Percentiles rank a stretch among this genome's conserved stretches.
Evolutionary conservation across 2,329 filamentous ascomycete species (phyloP).

Genomic region (Colletotrichum spinosum): DNA sequence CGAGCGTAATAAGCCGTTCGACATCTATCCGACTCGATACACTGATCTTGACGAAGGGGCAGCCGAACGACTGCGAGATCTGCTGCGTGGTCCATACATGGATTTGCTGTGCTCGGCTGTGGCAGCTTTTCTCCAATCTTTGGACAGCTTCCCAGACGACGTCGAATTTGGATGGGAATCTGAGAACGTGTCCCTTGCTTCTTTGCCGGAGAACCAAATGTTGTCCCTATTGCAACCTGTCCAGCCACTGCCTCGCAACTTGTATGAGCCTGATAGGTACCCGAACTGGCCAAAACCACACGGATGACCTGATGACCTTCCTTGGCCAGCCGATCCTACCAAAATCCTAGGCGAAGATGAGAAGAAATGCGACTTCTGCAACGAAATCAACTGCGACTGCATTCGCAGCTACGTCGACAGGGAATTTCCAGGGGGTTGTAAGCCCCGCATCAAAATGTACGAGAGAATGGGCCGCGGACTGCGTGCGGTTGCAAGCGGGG

Average conservation of each 20-base stretch:
- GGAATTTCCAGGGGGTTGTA: too few relatives aligned
- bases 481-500: slow-evolving; percentile 7
- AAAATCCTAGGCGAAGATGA: neutral
- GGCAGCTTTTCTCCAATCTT: neutral
- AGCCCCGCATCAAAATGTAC: slow-evolving; percentile 9
- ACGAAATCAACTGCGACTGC: slow-evolving; percentile 2
- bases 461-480: slow-evolving; percentile 7
- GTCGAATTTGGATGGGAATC: neutral
- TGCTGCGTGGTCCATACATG: neutral
- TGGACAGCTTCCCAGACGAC: neutral
- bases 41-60: neutral
- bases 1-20: neutral
- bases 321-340: slow-evolving; percentile 12
- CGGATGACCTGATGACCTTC: neutral
- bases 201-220: neutral
- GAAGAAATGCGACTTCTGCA: slow-evolving; percentile 17
- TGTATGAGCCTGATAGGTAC: neutral
- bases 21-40: neutral
- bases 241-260: neutral
- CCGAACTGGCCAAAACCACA: neutral
- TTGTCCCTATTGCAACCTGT: neutral
- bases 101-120: neutral
- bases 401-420: neutral
- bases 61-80: neutral
- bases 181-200: neutral